phyloP scores from a whole-genome alignment of 176 grass and related monocot species.

The Neostapfia colusana region DNA sequence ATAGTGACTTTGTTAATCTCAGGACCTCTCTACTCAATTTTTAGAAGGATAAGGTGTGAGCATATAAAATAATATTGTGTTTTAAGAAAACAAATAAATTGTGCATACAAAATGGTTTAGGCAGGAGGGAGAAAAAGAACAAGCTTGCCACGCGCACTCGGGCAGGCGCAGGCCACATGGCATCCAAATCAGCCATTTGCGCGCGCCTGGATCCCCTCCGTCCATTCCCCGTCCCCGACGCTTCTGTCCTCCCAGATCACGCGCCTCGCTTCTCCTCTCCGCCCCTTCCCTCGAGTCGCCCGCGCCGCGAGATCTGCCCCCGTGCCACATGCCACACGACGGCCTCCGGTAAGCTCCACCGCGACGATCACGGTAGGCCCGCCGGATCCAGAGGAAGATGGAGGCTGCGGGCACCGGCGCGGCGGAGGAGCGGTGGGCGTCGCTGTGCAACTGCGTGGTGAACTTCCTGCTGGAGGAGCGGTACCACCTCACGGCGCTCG shows the following conservation, averaged over 20 bases:
- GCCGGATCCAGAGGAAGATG: conserved; percentile 23
- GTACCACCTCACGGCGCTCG: conserved; percentile 88
- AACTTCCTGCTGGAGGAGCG: conserved; percentile 93
- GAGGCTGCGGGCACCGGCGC: conserved; percentile 26
- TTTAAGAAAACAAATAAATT: no score
- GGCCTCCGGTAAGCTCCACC: background rate
- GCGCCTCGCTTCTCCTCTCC: background rate
- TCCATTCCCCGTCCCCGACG: background rate
- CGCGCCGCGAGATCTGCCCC: conserved; percentile 40
- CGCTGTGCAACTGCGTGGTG: conserved; percentile 97
- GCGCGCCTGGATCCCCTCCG: background rate
- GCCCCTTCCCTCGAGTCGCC: background rate
- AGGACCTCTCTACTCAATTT: no score
- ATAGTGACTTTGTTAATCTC: no score
- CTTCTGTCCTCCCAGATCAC: background rate
- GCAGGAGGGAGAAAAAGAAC: no score
- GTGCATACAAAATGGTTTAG: no score
- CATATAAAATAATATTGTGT: no score
- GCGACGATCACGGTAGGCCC: conserved; percentile 25
- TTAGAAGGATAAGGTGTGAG: no score
- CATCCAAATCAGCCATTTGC: background rate
- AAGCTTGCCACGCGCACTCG: background rate
- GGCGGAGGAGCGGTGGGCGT: conserved; percentile 72
- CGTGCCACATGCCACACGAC: conserved; percentile 9
- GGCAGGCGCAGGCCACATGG: background rate